phyloP scores from a whole-genome alignment of 1,284 basidiomycete genomes.

The Fomitopsis palustris region DNA sequence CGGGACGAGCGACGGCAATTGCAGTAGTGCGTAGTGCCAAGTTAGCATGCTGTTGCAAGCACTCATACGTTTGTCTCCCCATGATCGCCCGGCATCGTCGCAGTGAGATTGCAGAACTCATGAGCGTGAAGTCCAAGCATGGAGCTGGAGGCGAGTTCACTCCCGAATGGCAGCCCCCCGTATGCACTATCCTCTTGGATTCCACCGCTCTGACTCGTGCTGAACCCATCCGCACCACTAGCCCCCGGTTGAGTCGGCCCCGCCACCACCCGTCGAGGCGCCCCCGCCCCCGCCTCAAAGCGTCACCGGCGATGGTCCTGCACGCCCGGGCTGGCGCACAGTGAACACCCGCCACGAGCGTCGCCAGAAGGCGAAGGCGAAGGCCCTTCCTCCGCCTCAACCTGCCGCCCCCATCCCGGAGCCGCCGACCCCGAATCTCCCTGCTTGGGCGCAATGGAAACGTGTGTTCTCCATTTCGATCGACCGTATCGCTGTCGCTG shows the following conservation, averaged over 20 bases:
- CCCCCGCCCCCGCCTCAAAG: slow-evolving; percentile 25
- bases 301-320: slow-evolving; percentile 41
- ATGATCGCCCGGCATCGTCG: not conserved
- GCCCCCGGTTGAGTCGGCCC: slow-evolving; percentile 16
- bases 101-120: slow-evolving; percentile 74
- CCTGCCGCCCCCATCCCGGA: slow-evolving; percentile 32
- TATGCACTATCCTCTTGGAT: slow-evolving; percentile 24
- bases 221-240: not conserved
- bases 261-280: slow-evolving; percentile 14
- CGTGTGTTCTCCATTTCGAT: slow-evolving; percentile 37
- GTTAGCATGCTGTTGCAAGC: no score
- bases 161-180: slow-evolving; percentile 61
- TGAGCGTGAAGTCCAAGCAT: slow-evolving; percentile 73
- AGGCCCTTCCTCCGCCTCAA: slow-evolving; percentile 40
- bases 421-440: slow-evolving; percentile 46
- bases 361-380: slow-evolving; percentile 32
- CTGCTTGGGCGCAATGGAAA: slow-evolving; percentile 77
- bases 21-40: slow-evolving; percentile 51
- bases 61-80: not conserved
- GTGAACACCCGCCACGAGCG: slow-evolving; percentile 61
- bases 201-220: not conserved
- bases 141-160: slow-evolving; percentile 66
- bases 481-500: not conserved
- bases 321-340: slow-evolving; percentile 66
- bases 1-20: slow-evolving; percentile 67